phyloP scores from a whole-genome alignment of 2,329 filamentous ascomycete genomes.

The Botrytis hyacinthi region DNA sequence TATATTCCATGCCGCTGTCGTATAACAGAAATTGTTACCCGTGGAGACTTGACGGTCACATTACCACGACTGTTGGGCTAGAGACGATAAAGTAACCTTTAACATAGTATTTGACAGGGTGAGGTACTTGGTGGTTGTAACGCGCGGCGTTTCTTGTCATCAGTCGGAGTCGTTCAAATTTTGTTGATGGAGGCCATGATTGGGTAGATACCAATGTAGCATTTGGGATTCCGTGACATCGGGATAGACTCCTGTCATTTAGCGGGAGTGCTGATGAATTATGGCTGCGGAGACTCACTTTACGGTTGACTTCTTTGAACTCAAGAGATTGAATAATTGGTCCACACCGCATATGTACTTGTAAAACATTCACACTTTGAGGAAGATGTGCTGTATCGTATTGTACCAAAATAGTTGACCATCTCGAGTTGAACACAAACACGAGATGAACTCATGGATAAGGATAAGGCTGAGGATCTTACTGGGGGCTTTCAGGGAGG shows the following conservation, averaged over 20 bases:
- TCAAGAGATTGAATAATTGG: background rate
- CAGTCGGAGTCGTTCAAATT: background rate
- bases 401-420: background rate
- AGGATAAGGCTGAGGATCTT: constrained; percentile 12
- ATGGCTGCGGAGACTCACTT: background rate
- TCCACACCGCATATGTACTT: background rate
- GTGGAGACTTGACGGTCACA: constrained; percentile 16
- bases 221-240: constrained; percentile 3
- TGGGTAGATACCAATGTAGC: background rate
- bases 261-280: background rate
- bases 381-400: background rate
- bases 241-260: background rate
- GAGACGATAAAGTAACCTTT: constrained; percentile 6
- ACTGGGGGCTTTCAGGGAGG: background rate
- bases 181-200: background rate
- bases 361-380: background rate
- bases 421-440: background rate
- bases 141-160: constrained; percentile 8
- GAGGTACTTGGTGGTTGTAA: background rate
- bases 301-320: background rate
- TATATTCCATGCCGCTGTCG: constrained; percentile 10
- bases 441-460: constrained; percentile 18
- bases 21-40: constrained; percentile 3
- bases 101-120: constrained; percentile 1
- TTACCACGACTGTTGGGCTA: background rate